phyloP scores from a whole-genome alignment of 2,329 filamentous ascomycete species.

The Sporothrix schenckii region DNA sequence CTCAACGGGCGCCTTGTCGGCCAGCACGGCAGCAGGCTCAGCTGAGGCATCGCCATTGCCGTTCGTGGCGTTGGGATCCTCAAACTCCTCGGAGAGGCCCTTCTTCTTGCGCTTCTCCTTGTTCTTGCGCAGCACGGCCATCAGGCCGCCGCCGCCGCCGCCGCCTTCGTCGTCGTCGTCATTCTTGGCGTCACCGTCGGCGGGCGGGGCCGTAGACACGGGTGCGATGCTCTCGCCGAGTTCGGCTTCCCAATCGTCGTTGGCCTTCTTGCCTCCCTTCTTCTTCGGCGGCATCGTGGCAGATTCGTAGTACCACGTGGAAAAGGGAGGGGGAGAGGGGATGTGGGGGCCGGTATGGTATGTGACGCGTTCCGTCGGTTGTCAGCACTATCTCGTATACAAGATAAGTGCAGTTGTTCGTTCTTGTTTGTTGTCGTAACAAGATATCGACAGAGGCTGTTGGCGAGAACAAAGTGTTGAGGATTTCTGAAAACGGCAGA shows the following conservation, averaged over 20 bases:
- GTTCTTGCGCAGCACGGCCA: slow-evolving; percentile 80
- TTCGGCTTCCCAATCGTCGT: slow-evolving; percentile 94
- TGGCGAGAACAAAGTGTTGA: not conserved
- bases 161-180: slow-evolving; percentile 55
- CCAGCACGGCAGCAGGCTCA: slow-evolving; percentile 53
- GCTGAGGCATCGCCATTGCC: slow-evolving; percentile 41
- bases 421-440: not conserved
- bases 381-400: not conserved
- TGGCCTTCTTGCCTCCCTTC: slow-evolving; percentile 85
- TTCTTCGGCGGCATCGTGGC: slow-evolving; percentile 78
- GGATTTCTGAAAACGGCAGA: slow-evolving; percentile 3
- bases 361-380: slow-evolving; percentile 6
- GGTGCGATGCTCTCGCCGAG: slow-evolving; percentile 77
- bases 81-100: slow-evolving; percentile 71
- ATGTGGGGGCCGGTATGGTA: not conserved
- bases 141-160: slow-evolving; percentile 66
- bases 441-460: not conserved
- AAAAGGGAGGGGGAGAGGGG: not conserved
- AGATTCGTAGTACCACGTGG: slow-evolving; percentile 27
- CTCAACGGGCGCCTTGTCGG: slow-evolving; percentile 75
- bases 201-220: slow-evolving; percentile 55
- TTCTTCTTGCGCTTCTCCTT: slow-evolving; percentile 90
- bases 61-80: slow-evolving; percentile 66
- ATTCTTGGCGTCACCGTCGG: slow-evolving; percentile 51
- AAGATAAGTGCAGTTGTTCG: not conserved